phyloP scores from a whole-genome alignment of 192 early-diverging fungal species.

The Umbelopsis ramanniana region DNA sequence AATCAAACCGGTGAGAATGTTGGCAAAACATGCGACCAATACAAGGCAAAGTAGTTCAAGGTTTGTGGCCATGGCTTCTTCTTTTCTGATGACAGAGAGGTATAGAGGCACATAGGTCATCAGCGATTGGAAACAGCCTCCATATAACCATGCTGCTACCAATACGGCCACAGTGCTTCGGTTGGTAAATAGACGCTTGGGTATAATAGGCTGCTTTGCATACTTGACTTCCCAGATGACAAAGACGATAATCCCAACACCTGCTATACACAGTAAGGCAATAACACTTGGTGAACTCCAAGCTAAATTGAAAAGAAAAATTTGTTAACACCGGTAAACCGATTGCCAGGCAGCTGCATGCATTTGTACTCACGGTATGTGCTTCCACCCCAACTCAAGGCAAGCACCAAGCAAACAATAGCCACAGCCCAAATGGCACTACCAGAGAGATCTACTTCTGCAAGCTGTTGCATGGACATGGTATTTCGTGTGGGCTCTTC shows the following conservation, averaged over 20 bases:
- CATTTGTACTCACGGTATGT: conserved; percentile 36
- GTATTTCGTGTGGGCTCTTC: conserved; percentile 24
- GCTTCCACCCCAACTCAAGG: conserved; percentile 62
- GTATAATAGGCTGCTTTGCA: conserved; percentile 31
- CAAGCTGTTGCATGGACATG: conserved; percentile 29
- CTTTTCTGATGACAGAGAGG: conserved; percentile 30
- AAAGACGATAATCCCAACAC: conserved; percentile 19
- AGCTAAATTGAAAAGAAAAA: conserved; percentile 1
- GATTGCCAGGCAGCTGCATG: background rate
- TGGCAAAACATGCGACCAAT: conserved; percentile 37
- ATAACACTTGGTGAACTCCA: conserved; percentile 33
- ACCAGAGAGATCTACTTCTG: conserved; percentile 54
- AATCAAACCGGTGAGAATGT: conserved; percentile 33
- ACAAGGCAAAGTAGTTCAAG: conserved; percentile 37
- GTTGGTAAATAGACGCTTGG: conserved; percentile 33
- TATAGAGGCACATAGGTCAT: conserved; percentile 42
- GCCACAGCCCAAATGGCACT: conserved; percentile 45
- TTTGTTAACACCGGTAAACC: background rate
- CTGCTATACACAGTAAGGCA: conserved; percentile 30
- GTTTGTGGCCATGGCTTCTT: conserved; percentile 33
- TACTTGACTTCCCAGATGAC: conserved; percentile 21
- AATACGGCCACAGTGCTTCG: conserved; percentile 31
- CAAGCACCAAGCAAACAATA: conserved; percentile 53
- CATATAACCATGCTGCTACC: conserved; percentile 31
- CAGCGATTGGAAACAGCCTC: conserved; percentile 38